phyloP scores from a whole-genome alignment of 2,329 filamentous ascomycete genomes.

The Fusarium setosum region DNA sequence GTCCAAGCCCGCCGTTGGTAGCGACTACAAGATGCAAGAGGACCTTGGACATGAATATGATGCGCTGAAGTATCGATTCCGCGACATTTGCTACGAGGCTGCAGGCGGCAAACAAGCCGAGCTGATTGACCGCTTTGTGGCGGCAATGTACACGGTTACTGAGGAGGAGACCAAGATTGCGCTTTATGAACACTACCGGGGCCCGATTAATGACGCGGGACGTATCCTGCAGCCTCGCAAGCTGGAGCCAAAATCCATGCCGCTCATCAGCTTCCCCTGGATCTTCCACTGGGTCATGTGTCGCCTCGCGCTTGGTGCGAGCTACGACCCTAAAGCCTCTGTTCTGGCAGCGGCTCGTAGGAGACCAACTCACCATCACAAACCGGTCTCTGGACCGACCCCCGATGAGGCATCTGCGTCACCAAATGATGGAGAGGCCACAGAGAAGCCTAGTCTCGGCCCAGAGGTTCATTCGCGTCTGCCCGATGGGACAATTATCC shows the following conservation, averaged over 20 bases:
- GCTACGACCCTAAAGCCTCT: constrained; percentile 36
- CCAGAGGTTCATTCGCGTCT: constrained; percentile 22
- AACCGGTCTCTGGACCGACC: background rate
- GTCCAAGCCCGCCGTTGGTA: constrained; percentile 75
- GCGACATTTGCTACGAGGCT: constrained; percentile 71
- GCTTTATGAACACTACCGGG: constrained; percentile 55
- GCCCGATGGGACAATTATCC: constrained; percentile 32
- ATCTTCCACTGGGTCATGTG: constrained; percentile 75
- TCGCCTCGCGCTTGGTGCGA: constrained; percentile 45
- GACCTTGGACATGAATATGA: constrained; percentile 77
- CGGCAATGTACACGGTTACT: constrained; percentile 90
- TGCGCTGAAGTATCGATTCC: constrained; percentile 76
- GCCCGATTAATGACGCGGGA: constrained; percentile 49
- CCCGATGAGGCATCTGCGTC: background rate
- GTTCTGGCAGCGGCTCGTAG: constrained; percentile 23
- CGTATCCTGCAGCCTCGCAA: constrained; percentile 29
- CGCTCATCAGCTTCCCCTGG: constrained; percentile 95
- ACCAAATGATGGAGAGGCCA: background rate
- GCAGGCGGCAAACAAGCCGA: constrained; percentile 70
- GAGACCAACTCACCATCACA: background rate
- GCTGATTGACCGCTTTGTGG: constrained; percentile 76
- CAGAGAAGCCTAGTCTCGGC: background rate
- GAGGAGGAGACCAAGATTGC: constrained; percentile 74
- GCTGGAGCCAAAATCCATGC: constrained; percentile 65
- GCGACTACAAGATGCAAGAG: constrained; percentile 89